Evolutionary conservation across 345 rosid genomes (phyloP), one percentile per base, ranked within the genome.

Genomic region (Citrus trifoliata): DNA sequence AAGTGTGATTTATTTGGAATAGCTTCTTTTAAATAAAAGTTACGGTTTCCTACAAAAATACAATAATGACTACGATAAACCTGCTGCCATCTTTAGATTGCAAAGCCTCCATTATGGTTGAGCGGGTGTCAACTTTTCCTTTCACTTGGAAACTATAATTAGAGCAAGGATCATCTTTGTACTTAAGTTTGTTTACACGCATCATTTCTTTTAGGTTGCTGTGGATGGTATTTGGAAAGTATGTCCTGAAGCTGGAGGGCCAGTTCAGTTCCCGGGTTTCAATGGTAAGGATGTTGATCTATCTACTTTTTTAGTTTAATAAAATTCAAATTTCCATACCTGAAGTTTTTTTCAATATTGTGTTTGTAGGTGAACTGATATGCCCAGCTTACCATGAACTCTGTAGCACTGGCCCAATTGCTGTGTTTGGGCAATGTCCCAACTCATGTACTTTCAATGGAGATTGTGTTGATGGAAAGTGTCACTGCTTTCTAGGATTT

Each of bases 371-470:
- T 80, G 98, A 93, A 81, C 86, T 94, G 55, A 80, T 88, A 67
- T 97, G 99, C 83, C 99, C 99, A 55, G 92, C 93, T 58, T 91
- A 94, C 83, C 93, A 90, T 28, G 99, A 94, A 77, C 98, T 97
- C 71, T 97, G 99, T 84, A 82, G 89, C 79, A 85, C 77, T 5
- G 66, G 82, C 37, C 75, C 88, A 42, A 82, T 86, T 67, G 82
- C 93, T 79, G 88, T 89, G 67, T 81, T 85, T 62, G 99, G 95
- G 67, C 95, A 90, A 53, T 97, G 99, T 79, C 90, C 90, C 66
- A 83, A 83, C 79, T 94, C 95, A 27, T 97, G 99, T 80, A 87
- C 86, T 81, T 90, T 90, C 58, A 94, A 94, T 82, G 99, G 99
- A 78, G 98, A 97, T 70, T 97, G 99, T 83, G 79, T 94, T 80